phyloP scores from a whole-genome alignment of 305 asterid genomes.

The Fraxinus xanthoxyloides region DNA sequence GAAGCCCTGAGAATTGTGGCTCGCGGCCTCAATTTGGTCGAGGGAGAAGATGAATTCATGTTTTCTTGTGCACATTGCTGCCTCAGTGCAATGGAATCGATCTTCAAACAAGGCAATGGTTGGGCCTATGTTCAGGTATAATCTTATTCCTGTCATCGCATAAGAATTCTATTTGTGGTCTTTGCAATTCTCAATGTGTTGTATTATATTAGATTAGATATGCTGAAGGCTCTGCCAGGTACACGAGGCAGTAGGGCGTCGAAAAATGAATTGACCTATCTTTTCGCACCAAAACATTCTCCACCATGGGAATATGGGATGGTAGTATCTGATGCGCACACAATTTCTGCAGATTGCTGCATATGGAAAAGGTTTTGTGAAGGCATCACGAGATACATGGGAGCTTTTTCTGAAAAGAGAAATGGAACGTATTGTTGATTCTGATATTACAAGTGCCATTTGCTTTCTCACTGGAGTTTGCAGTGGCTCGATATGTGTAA shows the following conservation, averaged over 20 bases:
- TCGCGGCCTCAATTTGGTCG: constrained; percentile 77
- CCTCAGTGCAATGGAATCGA: constrained; percentile 73
- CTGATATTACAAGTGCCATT: constrained; percentile 85
- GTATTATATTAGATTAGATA: not conserved
- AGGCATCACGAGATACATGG: constrained; percentile 93
- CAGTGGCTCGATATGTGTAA: constrained; percentile 85
- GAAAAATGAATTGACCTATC: not conserved
- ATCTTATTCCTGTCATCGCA: not conserved
- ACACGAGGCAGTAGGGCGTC: not conserved
- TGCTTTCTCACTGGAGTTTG: constrained; percentile 89
- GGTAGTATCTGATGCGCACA: not conserved
- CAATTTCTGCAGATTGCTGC: constrained; percentile 65
- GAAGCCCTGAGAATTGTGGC: constrained; percentile 79
- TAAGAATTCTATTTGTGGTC: too few relatives aligned
- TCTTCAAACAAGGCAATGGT: constrained; percentile 81
- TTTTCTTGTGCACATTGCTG: constrained; percentile 94
- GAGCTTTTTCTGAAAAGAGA: constrained; percentile 69
- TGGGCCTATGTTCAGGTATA: constrained; percentile 96
- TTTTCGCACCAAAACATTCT: not conserved
- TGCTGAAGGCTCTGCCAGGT: not conserved
- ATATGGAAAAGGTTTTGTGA: constrained; percentile 76
- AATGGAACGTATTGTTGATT: constrained; percentile 70
- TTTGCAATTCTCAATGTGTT: not conserved
- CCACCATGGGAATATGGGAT: not conserved
- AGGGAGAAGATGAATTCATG: constrained; percentile 97